Evolutionary conservation across 805 yeast species (phyloP).

Genomic region (Torulaspora franciscae): DNA sequence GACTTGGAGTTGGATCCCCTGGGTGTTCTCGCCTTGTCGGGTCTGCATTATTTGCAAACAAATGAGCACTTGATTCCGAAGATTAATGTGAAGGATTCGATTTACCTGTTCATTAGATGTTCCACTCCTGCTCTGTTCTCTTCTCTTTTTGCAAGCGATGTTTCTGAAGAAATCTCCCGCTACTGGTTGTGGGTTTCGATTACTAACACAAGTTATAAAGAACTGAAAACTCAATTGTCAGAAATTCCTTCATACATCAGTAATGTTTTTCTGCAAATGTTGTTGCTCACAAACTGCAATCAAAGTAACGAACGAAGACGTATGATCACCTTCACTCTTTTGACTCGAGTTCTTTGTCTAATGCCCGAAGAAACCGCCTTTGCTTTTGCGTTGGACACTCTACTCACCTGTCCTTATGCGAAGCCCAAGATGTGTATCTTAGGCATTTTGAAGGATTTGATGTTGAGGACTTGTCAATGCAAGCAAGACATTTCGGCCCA

Average conservation of each 20-base stretch:
- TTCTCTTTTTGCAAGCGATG: slow-evolving; percentile 18
- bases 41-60: slow-evolving; percentile 23
- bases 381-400: slow-evolving; percentile 57
- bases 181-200: slow-evolving; percentile 40
- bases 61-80: slow-evolving; percentile 18
- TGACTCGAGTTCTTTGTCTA: slow-evolving; percentile 57
- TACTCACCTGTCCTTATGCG: slow-evolving; percentile 61
- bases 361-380: slow-evolving; percentile 54
- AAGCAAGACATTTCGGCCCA: slow-evolving; percentile 7
- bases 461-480: slow-evolving; percentile 36
- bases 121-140: slow-evolving; percentile 39
- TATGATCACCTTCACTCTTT: slow-evolving; percentile 50
- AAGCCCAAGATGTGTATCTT: slow-evolving; percentile 56
- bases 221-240: slow-evolving; percentile 15
- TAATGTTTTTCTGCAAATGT: slow-evolving; percentile 39
- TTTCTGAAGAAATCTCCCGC: slow-evolving; percentile 30
- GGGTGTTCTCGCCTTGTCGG: slow-evolving; percentile 35
- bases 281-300: slow-evolving; percentile 38
- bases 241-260: slow-evolving; percentile 35
- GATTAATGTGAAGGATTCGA: slow-evolving; percentile 28
- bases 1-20: slow-evolving; percentile 31
- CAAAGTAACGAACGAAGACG: slow-evolving; percentile 38
- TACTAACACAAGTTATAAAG: slow-evolving; percentile 19
- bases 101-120: slow-evolving; percentile 41
- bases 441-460: slow-evolving; percentile 64